Evolutionary conservation across 345 rosid species (phyloP), one percentile per base, ranked within the genome.

Genomic region (Bruguiera gymnorhiza): DNA sequence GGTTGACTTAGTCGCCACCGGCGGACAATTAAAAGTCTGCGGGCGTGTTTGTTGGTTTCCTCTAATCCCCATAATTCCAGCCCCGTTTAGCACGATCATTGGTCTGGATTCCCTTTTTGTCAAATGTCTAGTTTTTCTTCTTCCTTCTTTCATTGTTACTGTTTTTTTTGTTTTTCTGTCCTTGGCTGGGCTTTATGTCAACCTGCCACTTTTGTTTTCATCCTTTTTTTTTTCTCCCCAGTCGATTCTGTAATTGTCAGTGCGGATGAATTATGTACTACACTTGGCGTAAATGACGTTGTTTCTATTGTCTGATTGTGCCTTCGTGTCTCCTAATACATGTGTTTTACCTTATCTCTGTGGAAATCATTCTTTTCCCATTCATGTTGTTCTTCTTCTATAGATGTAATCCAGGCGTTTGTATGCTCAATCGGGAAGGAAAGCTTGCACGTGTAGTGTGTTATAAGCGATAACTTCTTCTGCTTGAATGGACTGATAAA

Each of bases 1-100:
- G 79, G 92, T 93, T 90, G 97, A 93, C 98, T 88, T 86, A 34
- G 46, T 76, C 76, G 70, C 50, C 76, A 63, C 32, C 67, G 63
- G 39, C 56, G 51, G 67, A 70, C 15, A 68, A 64, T 67, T 54
- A 31, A 55, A 65, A 73, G 57, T 82, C 70, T 29, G 46, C 50
- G 27, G 27, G 50, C 74, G 68, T 69, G 62, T 75, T 55, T 23
- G 69, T 73, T 78, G 53, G 69, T 66, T 77, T 55, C 29, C 51
- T 27, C 50, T 58, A 24, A 32, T 30, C 59, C 62, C 34, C 34
- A 31, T 2, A 29, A 34, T 65, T 39, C 13, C 43, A 30, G 66
- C 23, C 39, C 39, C 68, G 16, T 36, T 46, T 73, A n/a, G 54
- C 57, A 59, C 23, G 65, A 73, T 70, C 73, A 56, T 8, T 27